Conservation (phyloP, 257 asterid species). For the Rauvolfia tetraphylla region DNA sequence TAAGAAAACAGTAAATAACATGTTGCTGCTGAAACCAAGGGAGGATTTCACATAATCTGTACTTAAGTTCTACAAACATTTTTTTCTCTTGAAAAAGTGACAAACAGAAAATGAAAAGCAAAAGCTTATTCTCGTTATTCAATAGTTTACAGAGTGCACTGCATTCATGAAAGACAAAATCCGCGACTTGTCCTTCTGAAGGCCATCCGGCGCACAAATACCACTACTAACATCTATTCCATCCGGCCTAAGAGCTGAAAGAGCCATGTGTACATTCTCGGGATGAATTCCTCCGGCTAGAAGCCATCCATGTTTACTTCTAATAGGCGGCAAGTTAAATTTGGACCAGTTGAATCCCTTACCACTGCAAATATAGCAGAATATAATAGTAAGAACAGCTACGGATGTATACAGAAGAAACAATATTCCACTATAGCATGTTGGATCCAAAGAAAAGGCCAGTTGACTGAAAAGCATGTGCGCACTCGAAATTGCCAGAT, state of each 20-base stretch:
- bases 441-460: background rate
- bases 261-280: slow-evolving; percentile 61
- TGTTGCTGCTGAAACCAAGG: too few species aligned
- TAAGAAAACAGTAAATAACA: too few species aligned
- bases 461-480: background rate
- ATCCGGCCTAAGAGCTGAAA: slow-evolving; percentile 61
- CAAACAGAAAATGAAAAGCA: background rate
- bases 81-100: background rate
- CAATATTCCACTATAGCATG: background rate
- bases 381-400: background rate
- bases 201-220: slow-evolving; percentile 74
- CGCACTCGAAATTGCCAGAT: background rate
- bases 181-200: slow-evolving; percentile 62
- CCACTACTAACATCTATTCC: slow-evolving; percentile 97
- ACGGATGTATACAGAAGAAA: background rate
- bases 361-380: slow-evolving; percentile 37
- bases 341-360: slow-evolving; percentile 78
- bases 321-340: slow-evolving; percentile 61
- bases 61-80: too few species aligned
- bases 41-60: too few species aligned
- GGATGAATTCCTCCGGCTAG: slow-evolving; percentile 88
- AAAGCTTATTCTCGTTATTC: slow-evolving; percentile 10
- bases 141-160: slow-evolving; percentile 44
- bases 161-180: slow-evolving; percentile 66
- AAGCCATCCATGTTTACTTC: slow-evolving; percentile 83